These are phyloP conservation scores for Hyphopichia fennica DNA, from an alignment of 1,139 yeast species.

Conservation along the genomic window DNA sequence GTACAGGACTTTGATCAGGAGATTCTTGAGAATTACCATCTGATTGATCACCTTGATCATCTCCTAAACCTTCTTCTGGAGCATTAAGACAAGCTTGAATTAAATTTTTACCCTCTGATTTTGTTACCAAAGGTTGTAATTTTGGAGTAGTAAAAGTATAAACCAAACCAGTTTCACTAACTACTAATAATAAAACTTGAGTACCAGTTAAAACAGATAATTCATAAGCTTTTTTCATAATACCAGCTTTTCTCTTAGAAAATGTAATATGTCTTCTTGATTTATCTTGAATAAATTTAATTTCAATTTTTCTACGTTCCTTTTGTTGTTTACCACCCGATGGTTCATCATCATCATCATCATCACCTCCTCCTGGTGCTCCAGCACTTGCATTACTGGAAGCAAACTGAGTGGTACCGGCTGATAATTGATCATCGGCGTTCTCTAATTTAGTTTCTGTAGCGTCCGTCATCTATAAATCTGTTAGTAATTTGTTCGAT, in stretches of 20 bases:
- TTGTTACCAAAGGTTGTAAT: slow-evolving; percentile 94
- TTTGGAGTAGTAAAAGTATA: slow-evolving; percentile 99
- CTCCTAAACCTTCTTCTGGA: slow-evolving; percentile 68
- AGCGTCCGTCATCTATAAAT: slow-evolving; percentile 35
- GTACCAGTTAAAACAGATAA: slow-evolving; percentile 94
- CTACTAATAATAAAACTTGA: slow-evolving; percentile 89
- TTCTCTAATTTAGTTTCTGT: slow-evolving; percentile 41
- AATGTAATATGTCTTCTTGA: slow-evolving; percentile 97
- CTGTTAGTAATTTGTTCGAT: too few relatives aligned
- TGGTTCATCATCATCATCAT: slow-evolving; percentile 71
- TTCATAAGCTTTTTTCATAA: slow-evolving; percentile 98
- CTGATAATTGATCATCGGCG: slow-evolving; percentile 32
- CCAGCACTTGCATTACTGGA: slow-evolving; percentile 20
- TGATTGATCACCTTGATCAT: slow-evolving; percentile 64
- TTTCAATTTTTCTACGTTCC: slow-evolving; percentile 95
- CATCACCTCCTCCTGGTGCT: slow-evolving; percentile 27
- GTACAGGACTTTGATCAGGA: slow-evolving; percentile 42
- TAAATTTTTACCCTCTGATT: slow-evolving; percentile 93
- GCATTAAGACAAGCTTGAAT: slow-evolving; percentile 97
- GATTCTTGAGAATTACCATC: slow-evolving; percentile 47
- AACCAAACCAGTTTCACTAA: slow-evolving; percentile 94
- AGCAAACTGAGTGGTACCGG: slow-evolving; percentile 19
- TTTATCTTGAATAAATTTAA: slow-evolving; percentile 94
- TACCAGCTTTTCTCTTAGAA: slow-evolving; percentile 97
- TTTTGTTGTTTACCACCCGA: slow-evolving; percentile 57